Evolutionary conservation across 768 basidiomycete species (phyloP), one percentile per base, ranked within the genome.

Genomic region (Russula virescens): DNA sequence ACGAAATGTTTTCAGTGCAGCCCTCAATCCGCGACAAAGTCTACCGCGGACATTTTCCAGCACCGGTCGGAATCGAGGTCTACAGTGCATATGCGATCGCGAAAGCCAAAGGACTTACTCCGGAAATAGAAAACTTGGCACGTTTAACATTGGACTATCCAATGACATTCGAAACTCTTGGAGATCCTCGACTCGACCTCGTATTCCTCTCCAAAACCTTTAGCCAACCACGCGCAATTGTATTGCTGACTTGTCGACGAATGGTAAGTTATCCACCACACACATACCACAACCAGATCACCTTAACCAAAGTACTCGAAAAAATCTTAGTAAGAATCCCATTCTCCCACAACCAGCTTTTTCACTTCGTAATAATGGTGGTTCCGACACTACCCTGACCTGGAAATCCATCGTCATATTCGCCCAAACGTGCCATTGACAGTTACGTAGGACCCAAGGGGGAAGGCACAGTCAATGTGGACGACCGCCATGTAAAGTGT

Each of bases 1-100:
- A 71, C 57, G 57, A 69, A 8, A 67, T 72, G 59, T 46, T 49
- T 23, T 53, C 47, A 43, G 35, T 64, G n/a, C 35, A 47, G 21
- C 50, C 58, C 18, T 42, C 3, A 14, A 49, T 58, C 25, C 58
- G 58, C n/a, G 58, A 48, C 38, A 14, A 43, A 8, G 25, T 40
- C 40, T 10, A 34, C 21, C 18, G 53, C 55, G 25, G 6, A 7
- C 14, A 2, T 5, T 2, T 49, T 62, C 54, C 40, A 23, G 19
- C 40, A 34, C n/a, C 16, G 26, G 31, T 49, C 53, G 48, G 48
- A 52, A 0, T 13, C 26, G n/a, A 63, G 31, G 52, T 64, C 1
- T 58, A 61, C 40, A 51, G 55, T 13, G 49, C 65, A 5, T 69
- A 67, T 56, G 61, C 59, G 50, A 28, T 66, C 34, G 66, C 64